phyloP scores from a whole-genome alignment of 768 basidiomycete genomes.

The Lactifluus volemus region DNA sequence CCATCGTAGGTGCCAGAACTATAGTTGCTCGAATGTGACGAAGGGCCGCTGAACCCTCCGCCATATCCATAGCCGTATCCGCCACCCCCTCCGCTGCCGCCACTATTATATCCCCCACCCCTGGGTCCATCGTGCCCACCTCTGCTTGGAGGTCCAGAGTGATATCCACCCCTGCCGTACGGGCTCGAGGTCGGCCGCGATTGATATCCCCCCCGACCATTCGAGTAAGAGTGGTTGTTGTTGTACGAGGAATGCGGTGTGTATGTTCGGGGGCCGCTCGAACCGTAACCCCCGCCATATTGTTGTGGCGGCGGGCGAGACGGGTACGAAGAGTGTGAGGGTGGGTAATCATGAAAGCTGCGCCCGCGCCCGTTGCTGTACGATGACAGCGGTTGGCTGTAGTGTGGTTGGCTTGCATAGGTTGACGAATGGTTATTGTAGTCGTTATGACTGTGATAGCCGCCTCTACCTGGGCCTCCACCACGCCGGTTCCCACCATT shows the following conservation, averaged over 20 bases:
- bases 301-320: conserved; percentile 26
- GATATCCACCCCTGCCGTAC: conserved; percentile 19
- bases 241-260: neutral
- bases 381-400: conserved; percentile 5
- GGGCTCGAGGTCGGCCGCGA: conserved; percentile 3
- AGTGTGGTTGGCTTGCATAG: conserved; percentile 3
- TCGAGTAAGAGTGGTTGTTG: conserved; percentile 6
- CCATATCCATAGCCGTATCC: conserved; percentile 30
- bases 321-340: conserved; percentile 15
- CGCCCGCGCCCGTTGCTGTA: conserved; percentile 22
- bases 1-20: conserved; percentile 17
- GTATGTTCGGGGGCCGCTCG: conserved; percentile 17
- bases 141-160: conserved; percentile 24
- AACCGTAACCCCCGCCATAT: conserved; percentile 27
- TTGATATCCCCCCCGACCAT: conserved; percentile 13
- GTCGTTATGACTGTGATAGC: conserved; percentile 21
- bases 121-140: conserved; percentile 29
- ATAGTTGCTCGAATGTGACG: conserved; percentile 1
- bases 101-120: conserved; percentile 21
- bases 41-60: conserved; percentile 22
- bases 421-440: conserved; percentile 5
- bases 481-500: conserved; percentile 35
- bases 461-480: conserved; percentile 40
- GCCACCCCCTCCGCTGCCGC: conserved; percentile 25
- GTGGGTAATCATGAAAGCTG: conserved; percentile 20